phyloP scores from a whole-genome alignment of 2,329 filamentous ascomycete species.

The Arthrinium phaeospermum region DNA sequence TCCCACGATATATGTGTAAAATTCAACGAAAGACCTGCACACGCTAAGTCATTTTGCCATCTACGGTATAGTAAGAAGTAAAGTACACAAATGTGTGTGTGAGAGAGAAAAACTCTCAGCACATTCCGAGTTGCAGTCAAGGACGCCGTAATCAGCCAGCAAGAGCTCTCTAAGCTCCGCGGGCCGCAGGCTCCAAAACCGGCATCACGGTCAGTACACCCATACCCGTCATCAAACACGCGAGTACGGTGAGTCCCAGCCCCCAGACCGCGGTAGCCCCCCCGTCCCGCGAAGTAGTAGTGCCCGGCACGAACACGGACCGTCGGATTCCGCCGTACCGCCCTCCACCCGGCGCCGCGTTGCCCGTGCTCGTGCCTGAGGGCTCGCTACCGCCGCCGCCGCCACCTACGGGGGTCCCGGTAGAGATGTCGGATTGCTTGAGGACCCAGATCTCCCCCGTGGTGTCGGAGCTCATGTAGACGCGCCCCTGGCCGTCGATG shows the following conservation, averaged over 20 bases:
- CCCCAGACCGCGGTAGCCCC: background rate
- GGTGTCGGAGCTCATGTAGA: slow-evolving; percentile 27
- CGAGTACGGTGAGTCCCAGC: slow-evolving; percentile 6
- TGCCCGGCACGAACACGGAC: background rate
- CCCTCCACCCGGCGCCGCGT: background rate
- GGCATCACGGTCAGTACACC: slow-evolving; percentile 14
- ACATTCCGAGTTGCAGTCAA: background rate
- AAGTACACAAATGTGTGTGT: background rate
- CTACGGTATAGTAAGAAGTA: background rate
- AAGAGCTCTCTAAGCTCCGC: slow-evolving; percentile 15
- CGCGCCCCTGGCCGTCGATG: slow-evolving; percentile 31
- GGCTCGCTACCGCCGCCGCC: background rate
- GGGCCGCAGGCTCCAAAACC: background rate
- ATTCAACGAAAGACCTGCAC: background rate
- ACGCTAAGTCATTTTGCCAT: background rate
- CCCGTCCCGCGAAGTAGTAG: background rate
- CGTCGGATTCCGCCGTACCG: background rate
- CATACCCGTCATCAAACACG: slow-evolving; percentile 20
- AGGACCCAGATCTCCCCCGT: slow-evolving; percentile 28
- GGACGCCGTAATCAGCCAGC: background rate
- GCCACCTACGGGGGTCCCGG: background rate
- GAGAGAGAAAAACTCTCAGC: background rate
- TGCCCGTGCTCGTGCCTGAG: background rate
- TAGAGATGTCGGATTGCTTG: slow-evolving; percentile 19
- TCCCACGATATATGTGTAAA: background rate